These are phyloP conservation scores for Lithospermum erythrorhizon DNA, from an alignment of 257 asterid genomes.

Conservation along the genomic window DNA sequence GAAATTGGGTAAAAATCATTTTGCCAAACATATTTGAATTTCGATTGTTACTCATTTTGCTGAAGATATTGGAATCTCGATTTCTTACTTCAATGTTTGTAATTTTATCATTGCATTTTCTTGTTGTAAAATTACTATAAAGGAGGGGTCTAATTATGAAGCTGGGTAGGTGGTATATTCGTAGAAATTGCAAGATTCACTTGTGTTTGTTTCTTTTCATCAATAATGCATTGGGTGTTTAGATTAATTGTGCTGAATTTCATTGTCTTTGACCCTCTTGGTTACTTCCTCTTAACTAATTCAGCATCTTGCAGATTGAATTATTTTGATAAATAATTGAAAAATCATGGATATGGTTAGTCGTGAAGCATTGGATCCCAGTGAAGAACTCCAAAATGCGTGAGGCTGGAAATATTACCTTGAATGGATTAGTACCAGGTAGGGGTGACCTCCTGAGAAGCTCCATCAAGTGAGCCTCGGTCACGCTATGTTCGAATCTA, in stretches of 20 bases:
- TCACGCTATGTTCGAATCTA: conserved; percentile 45
- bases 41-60: no score
- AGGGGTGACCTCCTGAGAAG: conserved; percentile 98
- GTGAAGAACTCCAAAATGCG: conserved; percentile 90
- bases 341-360: conserved; percentile 20
- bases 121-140: no score
- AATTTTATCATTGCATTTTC: no score
- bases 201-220: no score
- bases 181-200: no score
- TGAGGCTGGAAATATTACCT: conserved; percentile 47
- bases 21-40: no score
- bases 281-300: conserved; percentile 5
- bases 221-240: neutral
- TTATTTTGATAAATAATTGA: conserved; percentile 12
- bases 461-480: conserved; percentile 97
- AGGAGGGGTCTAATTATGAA: no score
- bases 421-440: conserved; percentile 97
- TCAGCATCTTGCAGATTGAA: conserved; percentile 36
- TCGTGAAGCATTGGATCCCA: conserved; percentile 99
- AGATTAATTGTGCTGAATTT: neutral
- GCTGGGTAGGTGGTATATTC: no score
- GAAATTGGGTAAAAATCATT: no score
- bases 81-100: no score
- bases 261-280: neutral
- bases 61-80: no score